Conservation (phyloP, 2,329 filamentous ascomycete species). For the Clarireedia hainanense region DNA sequence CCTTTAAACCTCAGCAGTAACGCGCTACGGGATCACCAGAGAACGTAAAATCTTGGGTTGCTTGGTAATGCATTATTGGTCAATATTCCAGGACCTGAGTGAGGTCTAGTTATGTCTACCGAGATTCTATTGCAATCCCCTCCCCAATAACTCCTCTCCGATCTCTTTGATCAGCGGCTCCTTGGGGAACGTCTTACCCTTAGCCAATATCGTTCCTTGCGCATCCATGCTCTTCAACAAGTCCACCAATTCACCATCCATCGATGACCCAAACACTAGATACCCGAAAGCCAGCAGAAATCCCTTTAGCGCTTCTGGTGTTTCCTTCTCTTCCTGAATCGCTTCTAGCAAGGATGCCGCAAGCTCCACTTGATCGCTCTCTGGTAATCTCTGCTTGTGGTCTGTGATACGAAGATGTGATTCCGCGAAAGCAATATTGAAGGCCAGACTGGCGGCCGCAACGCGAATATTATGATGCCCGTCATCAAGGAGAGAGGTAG, state of each 20-base stretch:
- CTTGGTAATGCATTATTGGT: no score
- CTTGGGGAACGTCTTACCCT: constrained; percentile 47
- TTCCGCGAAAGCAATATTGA: constrained; percentile 70
- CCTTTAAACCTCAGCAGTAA: no score
- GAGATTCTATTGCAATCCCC: no score
- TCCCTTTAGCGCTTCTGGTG: constrained; percentile 68
- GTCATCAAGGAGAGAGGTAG: constrained; percentile 71
- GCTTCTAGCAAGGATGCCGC: constrained; percentile 75
- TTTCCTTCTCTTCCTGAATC: constrained; percentile 47
- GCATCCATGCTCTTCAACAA: constrained; percentile 74
- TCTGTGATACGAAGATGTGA: constrained; percentile 55
- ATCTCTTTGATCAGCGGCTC: constrained; percentile 49
- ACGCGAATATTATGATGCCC: constrained; percentile 67
- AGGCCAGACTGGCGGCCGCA: constrained; percentile 73
- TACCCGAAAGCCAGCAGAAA: constrained; percentile 70
- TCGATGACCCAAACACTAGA: constrained; percentile 61
- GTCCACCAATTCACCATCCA: constrained; percentile 70
- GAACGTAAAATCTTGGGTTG: no score
- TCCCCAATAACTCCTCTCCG: constrained; percentile 34
- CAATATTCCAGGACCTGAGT: no score
- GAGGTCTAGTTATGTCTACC: no score
- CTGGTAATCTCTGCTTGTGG: constrained; percentile 50
- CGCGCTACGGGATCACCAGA: no score
- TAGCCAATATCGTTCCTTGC: constrained; percentile 50
- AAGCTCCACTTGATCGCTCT: constrained; percentile 71